Base-by-base conservation (phyloP, 768 basidiomycete genomes). In the Leucocoprinus birnbaumii region DNA sequence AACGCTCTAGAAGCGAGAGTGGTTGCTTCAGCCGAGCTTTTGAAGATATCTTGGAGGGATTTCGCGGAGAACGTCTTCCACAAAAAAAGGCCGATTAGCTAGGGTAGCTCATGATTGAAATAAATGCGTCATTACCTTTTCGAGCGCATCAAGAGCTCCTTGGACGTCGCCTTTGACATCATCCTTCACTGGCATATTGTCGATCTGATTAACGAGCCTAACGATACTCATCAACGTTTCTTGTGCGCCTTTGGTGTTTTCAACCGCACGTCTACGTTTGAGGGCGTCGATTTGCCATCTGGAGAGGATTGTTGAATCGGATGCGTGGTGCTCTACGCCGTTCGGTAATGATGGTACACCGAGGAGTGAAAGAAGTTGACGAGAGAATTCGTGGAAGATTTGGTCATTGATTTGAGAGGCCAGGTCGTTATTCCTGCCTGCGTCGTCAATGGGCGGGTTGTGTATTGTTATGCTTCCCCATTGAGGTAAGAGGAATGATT, bases 381-480 rank as follows among this genome's bases (percentile, higher is more conserved):
- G 69, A 14, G 82, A 75, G 66, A 95, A 94, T 1, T 80, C 74
- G 3, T 73, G 62, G 66, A 95, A 91, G 26, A 81, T 65, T 16
- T 70, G 63, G 41, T 79, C 65, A 16, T 91, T 75, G 37, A 74
- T 75, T 31, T 65, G 58, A 34, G 71, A 63, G 43, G 78, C 73
- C 27, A 84, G 71, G 48, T 72, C 66, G 49, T 69, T 57, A 47
- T 66, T 54, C 14, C 41, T 25, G 55, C 59, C 66, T 49, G 53
- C 67, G 55, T 51, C 64, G 31, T 66, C 59, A 40, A 64, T 48
- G n/a, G 73, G 70, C 31, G 82, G 81, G 66, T 94, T 93, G 61
- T 83, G 73, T 56, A 98, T 78, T 53, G 88, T 80, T 50, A 98
- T 87, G 21, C 93, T 86, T 31, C 96, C 96, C 87, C 91, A 95